Percentiles rank a stretch among this genome's conserved stretches.
Conservation (phyloP, 495 filamentous ascomycete species). For the Podospora sp. region DNA sequence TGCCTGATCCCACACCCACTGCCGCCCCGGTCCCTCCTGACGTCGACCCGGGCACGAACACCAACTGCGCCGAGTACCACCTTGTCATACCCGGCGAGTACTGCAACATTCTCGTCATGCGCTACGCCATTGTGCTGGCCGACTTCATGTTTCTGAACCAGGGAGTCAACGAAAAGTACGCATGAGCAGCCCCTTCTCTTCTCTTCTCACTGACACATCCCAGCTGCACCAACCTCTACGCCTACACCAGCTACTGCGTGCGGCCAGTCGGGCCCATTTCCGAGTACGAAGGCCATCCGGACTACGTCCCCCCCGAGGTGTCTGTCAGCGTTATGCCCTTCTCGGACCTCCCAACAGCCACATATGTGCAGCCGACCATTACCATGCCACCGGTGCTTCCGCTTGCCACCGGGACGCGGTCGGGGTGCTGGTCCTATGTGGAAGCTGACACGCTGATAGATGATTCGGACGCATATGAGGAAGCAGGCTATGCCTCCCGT, state of each 20-base stretch:
- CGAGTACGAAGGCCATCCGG: constrained; percentile 17
- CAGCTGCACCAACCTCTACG: constrained; percentile 40
- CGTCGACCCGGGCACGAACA: not conserved
- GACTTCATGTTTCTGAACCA: constrained; percentile 39
- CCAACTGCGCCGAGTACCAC: constrained; percentile 30
- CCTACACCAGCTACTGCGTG: constrained; percentile 32
- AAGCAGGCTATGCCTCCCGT: not conserved
- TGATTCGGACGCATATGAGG: too few species aligned
- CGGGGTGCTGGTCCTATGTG: too few species aligned
- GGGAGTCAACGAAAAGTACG: constrained; percentile 31
- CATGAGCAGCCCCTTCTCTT: too few species aligned
- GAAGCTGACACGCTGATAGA: too few species aligned
- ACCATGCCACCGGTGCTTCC: not conserved
- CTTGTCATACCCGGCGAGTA: constrained; percentile 30
- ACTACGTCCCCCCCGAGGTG: too few species aligned
- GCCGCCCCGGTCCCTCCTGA: constrained; percentile 1
- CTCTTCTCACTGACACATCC: too few species aligned
- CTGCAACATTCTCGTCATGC: constrained; percentile 33
- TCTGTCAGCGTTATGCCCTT: too few species aligned
- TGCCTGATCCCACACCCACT: not conserved
- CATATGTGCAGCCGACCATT: not conserved
- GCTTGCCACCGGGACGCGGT: not conserved
- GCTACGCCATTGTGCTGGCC: constrained; percentile 28
- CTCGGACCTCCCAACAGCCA: constrained; percentile 9
- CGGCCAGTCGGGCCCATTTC: constrained; percentile 32